Percentiles rank a stretch among this genome's conserved stretches.
Evolutionary conservation across 2,329 filamentous ascomycete species (phyloP).

Genomic region (Fusarium begoniae): DNA sequence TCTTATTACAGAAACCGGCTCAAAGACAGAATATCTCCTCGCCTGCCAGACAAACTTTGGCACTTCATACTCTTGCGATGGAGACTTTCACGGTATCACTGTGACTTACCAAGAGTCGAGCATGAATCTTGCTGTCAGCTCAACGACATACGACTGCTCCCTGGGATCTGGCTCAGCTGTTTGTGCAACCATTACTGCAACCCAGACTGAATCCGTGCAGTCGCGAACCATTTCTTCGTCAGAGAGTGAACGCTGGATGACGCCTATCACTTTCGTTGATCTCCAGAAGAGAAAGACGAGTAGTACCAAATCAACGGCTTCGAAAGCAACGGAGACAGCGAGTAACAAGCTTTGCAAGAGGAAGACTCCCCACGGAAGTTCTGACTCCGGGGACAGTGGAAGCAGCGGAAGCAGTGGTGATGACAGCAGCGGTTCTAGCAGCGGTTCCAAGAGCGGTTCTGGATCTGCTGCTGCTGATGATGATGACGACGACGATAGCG

Average conservation of each 20-base stretch:
- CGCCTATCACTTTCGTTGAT: constrained; percentile 29
- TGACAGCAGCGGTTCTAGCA: not conserved
- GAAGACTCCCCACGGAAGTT: not conserved
- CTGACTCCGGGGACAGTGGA: not conserved
- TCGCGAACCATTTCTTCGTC: constrained; percentile 9
- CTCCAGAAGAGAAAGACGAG: constrained; percentile 7
- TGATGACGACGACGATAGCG: not conserved
- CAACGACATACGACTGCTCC: constrained; percentile 33
- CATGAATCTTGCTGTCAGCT: constrained; percentile 22
- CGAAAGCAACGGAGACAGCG: not conserved
- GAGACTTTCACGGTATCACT: constrained; percentile 34
- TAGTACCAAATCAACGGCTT: not conserved
- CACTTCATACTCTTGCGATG: constrained; percentile 29
- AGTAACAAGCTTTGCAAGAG: constrained; percentile 14
- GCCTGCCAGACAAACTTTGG: constrained; percentile 35
- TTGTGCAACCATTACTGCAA: constrained; percentile 4
- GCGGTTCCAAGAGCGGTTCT: not conserved
- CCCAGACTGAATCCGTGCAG: not conserved
- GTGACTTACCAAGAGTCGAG: constrained; percentile 27
- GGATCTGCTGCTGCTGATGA: not conserved
- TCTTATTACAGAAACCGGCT: constrained; percentile 29
- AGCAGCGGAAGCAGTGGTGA: not conserved
- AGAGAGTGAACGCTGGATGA: constrained; percentile 35
- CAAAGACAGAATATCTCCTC: constrained; percentile 37
- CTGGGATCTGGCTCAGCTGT: constrained; percentile 10